Evolutionary conservation across 371 early-diverging fungal species (phyloP).

Genomic region (Lichtheimia corymbifera): DNA sequence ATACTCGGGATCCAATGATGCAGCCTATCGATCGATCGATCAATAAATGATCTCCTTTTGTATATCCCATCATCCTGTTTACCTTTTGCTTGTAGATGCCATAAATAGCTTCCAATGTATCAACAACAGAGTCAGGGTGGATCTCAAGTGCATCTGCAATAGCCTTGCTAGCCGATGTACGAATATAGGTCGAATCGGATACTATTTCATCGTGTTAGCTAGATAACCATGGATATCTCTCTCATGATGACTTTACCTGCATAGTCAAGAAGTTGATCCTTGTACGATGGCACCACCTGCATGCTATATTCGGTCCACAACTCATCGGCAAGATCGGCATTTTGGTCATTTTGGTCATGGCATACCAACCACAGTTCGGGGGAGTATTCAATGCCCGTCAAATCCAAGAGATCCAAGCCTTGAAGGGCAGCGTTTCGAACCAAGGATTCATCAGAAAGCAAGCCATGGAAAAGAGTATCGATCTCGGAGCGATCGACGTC

Average conservation of each 20-base stretch:
- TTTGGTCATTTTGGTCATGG: conserved; percentile 62
- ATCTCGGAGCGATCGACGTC: conserved; percentile 55
- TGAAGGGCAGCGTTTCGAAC: conserved; percentile 81
- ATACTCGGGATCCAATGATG: conserved; percentile 84
- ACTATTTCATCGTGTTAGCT: conserved; percentile 28
- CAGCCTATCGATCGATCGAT: conserved; percentile 41
- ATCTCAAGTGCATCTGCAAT: conserved; percentile 64
- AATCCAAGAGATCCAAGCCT: conserved; percentile 70
- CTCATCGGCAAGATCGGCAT: conserved; percentile 67
- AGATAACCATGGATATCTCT: conserved; percentile 15
- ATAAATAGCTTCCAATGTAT: conserved; percentile 56
- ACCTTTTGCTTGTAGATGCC: conserved; percentile 52
- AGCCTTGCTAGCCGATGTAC: conserved; percentile 72
- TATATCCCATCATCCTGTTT: background rate
- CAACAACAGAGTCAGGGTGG: conserved; percentile 51
- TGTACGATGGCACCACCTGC: conserved; percentile 57
- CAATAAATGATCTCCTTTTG: background rate
- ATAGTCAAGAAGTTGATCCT: conserved; percentile 55
- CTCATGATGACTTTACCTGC: conserved; percentile 20
- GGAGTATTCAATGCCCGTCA: conserved; percentile 68
- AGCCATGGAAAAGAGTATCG: conserved; percentile 69
- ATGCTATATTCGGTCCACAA: conserved; percentile 83
- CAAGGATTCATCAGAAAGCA: conserved; percentile 70
- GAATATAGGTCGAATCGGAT: conserved; percentile 63
- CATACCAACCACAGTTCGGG: conserved; percentile 67